phyloP scores from a whole-genome alignment of 257 asterid species.

The Nicotiana knightiana region DNA sequence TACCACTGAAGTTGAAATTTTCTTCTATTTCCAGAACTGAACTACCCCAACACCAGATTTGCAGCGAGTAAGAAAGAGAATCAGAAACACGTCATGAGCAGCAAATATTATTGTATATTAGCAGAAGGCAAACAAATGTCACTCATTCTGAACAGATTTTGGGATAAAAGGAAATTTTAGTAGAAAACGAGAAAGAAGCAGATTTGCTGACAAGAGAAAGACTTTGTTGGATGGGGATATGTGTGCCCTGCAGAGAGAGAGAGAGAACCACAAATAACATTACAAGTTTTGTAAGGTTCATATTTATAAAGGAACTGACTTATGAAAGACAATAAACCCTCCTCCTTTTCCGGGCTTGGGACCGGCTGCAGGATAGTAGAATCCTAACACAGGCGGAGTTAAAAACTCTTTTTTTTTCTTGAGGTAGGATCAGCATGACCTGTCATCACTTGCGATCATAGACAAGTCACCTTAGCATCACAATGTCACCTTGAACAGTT shows the following conservation, averaged over 20 bases:
- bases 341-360: slow-evolving; percentile 9
- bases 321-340: neutral
- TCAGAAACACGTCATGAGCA: neutral
- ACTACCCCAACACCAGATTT: neutral
- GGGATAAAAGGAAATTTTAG: neutral
- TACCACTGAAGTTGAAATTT: neutral
- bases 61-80: neutral
- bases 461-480: neutral
- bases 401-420: neutral
- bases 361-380: neutral
- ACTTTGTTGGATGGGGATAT: neutral
- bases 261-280: neutral
- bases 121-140: neutral
- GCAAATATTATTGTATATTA: neutral
- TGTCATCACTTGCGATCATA: neutral
- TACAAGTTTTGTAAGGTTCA: neutral
- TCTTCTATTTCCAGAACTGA: neutral
- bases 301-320: neutral
- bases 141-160: neutral
- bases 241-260: too few relatives aligned
- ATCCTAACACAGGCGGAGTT: neutral
- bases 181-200: neutral
- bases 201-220: neutral
- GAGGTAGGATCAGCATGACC: neutral
- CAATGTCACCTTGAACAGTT: neutral